phyloP scores from a whole-genome alignment of 345 rosid genomes.

The Excoecaria cochinchinensis region DNA sequence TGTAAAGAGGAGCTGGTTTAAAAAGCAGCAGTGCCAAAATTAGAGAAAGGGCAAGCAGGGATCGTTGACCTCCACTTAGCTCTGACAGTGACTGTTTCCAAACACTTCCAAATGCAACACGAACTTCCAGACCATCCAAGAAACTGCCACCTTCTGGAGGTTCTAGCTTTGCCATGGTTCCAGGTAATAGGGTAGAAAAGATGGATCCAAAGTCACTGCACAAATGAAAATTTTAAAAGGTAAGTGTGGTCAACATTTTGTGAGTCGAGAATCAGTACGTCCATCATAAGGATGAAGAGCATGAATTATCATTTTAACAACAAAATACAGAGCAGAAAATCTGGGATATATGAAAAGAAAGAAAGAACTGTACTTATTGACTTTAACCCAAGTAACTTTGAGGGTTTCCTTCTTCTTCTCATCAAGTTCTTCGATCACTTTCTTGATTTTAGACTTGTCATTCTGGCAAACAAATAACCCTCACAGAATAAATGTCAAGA shows the following conservation, averaged over 20 bases:
- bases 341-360: background rate
- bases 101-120: constrained; percentile 91
- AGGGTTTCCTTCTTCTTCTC: constrained; percentile 96
- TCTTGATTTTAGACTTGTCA: constrained; percentile 86
- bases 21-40: constrained; percentile 93
- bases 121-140: constrained; percentile 93
- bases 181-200: constrained; percentile 89
- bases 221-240: constrained; percentile 1
- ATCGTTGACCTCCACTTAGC: constrained; percentile 91
- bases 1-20: constrained; percentile 97
- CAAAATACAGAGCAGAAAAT: background rate
- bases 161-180: constrained; percentile 84
- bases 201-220: constrained; percentile 91
- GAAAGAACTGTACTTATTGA: constrained; percentile 51
- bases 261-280: background rate
- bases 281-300: constrained; percentile 7
- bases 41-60: constrained; percentile 89
- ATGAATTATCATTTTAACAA: background rate
- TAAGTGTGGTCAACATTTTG: background rate
- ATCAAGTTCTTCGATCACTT: constrained; percentile 94
- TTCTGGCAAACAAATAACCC: constrained; percentile 40
- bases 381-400: constrained; percentile 93
- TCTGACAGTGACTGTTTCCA: constrained; percentile 97
- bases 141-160: constrained; percentile 88
- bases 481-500: constrained; percentile 15